Evolutionary conservation across 1,284 basidiomycete species (phyloP).

Genomic region (Cystobasidium slooffiae): DNA sequence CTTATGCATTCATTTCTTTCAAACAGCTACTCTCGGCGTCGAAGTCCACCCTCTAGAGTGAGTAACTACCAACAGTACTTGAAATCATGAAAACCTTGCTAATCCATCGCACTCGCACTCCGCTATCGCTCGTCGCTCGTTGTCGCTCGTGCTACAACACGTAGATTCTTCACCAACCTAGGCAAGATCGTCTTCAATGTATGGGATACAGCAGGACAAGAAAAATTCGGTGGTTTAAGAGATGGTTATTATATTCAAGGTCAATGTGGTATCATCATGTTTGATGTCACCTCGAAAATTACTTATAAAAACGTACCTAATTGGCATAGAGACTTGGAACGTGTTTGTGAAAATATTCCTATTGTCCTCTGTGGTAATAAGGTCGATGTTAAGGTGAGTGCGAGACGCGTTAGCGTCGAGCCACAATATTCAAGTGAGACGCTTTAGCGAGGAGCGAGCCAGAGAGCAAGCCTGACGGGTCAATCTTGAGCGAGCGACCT

Average conservation of each 20-base stretch:
- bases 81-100: too few relatives aligned
- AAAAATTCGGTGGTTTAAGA: slow-evolving; percentile 98
- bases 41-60: slow-evolving; percentile 89
- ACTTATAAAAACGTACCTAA: slow-evolving; percentile 99
- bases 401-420: slow-evolving; percentile 1
- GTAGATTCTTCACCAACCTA: slow-evolving; percentile 94
- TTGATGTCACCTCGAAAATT: slow-evolving; percentile 99
- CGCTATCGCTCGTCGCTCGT: background rate
- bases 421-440: too few relatives aligned
- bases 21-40: slow-evolving; percentile 93
- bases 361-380: slow-evolving; percentile 99
- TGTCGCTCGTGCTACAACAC: background rate
- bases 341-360: slow-evolving; percentile 99
- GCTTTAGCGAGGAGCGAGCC: too few relatives aligned
- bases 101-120: too few relatives aligned
- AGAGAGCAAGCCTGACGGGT: too few relatives aligned
- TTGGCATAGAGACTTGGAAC: slow-evolving; percentile 99
- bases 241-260: slow-evolving; percentile 95
- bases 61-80: background rate
- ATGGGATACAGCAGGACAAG: slow-evolving; percentile 99
- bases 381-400: slow-evolving; percentile 93
- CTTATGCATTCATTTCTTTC: background rate
- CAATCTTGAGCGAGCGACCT: background rate
- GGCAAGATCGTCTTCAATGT: slow-evolving; percentile 99
- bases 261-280: slow-evolving; percentile 99